Conservation (phyloP, 2,329 filamentous ascomycete genomes). For the Pezicula carpinea region DNA sequence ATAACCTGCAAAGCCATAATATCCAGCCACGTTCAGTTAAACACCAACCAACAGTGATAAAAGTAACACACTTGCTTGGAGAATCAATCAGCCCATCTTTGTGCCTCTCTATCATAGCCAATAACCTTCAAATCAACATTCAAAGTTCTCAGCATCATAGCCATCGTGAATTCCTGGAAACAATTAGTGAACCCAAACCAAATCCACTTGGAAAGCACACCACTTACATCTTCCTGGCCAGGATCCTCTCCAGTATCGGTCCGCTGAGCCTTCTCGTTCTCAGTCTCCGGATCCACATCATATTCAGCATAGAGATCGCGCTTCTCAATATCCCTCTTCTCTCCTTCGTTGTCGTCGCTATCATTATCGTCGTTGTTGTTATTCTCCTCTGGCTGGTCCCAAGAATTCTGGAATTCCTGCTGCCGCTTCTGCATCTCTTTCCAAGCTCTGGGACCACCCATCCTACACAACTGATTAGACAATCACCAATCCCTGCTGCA, state of each 20-base stretch:
- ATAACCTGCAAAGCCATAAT: too few relatives aligned
- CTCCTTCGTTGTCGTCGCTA: constrained; percentile 26
- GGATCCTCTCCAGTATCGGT: constrained; percentile 30
- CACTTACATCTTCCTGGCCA: constrained; percentile 36
- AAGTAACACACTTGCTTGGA: neutral
- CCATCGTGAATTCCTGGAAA: constrained; percentile 60
- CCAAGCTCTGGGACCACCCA: constrained; percentile 59
- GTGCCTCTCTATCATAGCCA: constrained; percentile 53
- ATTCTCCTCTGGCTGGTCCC: constrained; percentile 31
- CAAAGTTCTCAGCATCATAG: constrained; percentile 62
- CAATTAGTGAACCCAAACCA: constrained; percentile 3
- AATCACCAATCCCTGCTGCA: neutral
- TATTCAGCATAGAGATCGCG: constrained; percentile 28
- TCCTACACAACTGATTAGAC: constrained; percentile 25
- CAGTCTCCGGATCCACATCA: constrained; percentile 28
- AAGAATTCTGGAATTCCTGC: constrained; percentile 33
- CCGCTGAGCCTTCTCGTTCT: constrained; percentile 29
- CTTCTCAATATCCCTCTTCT: constrained; percentile 33
- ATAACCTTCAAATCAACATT: constrained; percentile 60
- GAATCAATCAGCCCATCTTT: constrained; percentile 52
- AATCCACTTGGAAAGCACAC: constrained; percentile 26
- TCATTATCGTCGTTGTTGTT: constrained; percentile 28
- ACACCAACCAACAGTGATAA: too few relatives aligned
- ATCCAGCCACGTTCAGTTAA: too few relatives aligned
- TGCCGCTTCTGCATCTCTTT: constrained; percentile 43